Evolutionary conservation across 1,284 basidiomycete genomes (phyloP), one percentile per base, ranked within the genome.

Genomic region (Coniferiporia weirii): DNA sequence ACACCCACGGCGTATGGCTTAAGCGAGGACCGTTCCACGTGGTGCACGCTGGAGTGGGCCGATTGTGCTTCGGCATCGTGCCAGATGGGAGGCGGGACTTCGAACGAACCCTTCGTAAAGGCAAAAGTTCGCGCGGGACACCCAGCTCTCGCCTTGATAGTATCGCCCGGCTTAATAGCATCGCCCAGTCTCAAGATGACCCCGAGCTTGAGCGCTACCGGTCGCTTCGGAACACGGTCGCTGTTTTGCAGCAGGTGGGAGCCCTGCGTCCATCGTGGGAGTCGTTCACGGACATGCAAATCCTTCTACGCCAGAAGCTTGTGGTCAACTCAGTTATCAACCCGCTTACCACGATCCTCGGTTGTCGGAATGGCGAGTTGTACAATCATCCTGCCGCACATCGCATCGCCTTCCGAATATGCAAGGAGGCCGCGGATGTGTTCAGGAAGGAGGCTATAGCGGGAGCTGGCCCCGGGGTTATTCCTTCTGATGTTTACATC

Each of bases 271-370:
- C 85, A 6, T 71, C 73, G 1, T 93, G 95, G 85, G 76, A 80
- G 32, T 82, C 90, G 0, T 83, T 92, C 64, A 75, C 82, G 1
- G 78, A 86, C 15, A 72, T 96, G 19, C 87, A 94, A 64, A 75
- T 86, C 35, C 76, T 80, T 5, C 82, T 95, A 72, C 83, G 91
- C 35, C 84, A 85, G 63, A 97, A 96, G 73, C 76, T 98, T 55
- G 91, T 89, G 36, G 83, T 93, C 64, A 95, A 97, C 70, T 79
- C 87, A 12, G 81, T 87, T 67, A 84, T 98, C 73, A 96, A 98
- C 69, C 87, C 95, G 0, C 78, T 98, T 63, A 93, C 94, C 0
- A 91, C 93, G 0, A 71, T 98, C 15, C 76, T 93, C 61, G 82
- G 84, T 49, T 90, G 93, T 66, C 79, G 82, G 57, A 98, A 97